Evolutionary conservation across 2,329 filamentous ascomycete species (phyloP).

Genomic region (Fusarium decemcellulare): DNA sequence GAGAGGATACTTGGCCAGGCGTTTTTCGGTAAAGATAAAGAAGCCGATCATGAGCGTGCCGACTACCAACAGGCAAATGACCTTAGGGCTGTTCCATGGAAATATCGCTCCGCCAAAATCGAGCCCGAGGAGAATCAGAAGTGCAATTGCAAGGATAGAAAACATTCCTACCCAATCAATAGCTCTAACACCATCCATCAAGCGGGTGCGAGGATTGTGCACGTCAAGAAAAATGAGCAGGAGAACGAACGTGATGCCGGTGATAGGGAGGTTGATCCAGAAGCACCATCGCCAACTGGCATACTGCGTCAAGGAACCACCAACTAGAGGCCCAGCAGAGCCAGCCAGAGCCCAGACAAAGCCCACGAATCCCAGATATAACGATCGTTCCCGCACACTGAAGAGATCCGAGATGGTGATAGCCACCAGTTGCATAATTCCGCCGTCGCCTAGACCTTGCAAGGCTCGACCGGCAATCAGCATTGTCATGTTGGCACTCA

Average conservation of each 20-base stretch:
- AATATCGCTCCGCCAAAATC: constrained; percentile 62
- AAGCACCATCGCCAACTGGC: constrained; percentile 62
- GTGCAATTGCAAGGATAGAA: constrained; percentile 24
- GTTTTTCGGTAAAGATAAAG: constrained; percentile 50
- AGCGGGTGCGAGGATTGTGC: constrained; percentile 38
- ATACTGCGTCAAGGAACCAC: constrained; percentile 44
- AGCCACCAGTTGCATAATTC: constrained; percentile 53
- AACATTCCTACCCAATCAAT: too few species aligned
- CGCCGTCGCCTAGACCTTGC: constrained; percentile 62
- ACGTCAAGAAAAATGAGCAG: constrained; percentile 45
- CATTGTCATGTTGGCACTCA: not conserved
- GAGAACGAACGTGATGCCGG: constrained; percentile 36
- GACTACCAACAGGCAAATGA: constrained; percentile 39
- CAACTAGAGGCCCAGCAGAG: constrained; percentile 51
- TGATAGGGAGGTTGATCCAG: constrained; percentile 56
- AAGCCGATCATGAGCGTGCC: constrained; percentile 64
- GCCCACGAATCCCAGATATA: constrained; percentile 54
- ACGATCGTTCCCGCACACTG: constrained; percentile 61
- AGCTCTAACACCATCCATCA: constrained; percentile 45
- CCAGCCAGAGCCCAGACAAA: constrained; percentile 51
- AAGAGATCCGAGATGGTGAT: constrained; percentile 60
- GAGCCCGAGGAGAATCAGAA: constrained; percentile 58
- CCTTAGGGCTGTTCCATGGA: constrained; percentile 37
- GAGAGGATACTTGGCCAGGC: constrained; percentile 48
- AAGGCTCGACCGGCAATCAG: constrained; percentile 44